Evolutionary conservation across 495 filamentous ascomycete species (phyloP), one percentile per base, ranked within the genome.

Genomic region (Barbatosphaeria neglecta): DNA sequence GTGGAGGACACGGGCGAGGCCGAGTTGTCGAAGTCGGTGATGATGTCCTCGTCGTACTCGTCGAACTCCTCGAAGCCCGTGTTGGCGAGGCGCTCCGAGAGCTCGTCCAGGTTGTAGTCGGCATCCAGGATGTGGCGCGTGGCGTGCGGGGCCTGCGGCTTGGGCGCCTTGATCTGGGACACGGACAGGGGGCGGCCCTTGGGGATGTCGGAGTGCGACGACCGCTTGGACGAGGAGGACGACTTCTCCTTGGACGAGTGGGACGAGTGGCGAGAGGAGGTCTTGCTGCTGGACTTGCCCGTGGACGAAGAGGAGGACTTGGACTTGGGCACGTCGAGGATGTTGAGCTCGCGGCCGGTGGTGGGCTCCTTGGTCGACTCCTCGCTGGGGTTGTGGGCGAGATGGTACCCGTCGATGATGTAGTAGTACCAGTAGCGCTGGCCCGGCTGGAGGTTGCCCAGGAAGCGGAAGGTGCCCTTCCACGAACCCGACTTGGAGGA

Each of bases 401-500:
- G 84, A 67, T 96, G 90, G 80, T 96, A 96, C 49, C 92, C 92
- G 61, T 98, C 92, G 70, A 97, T 93, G 84, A 98, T 95, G 75
- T 95, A 98, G 78, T 98, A 98, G 80, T 97, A 98, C 92, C 93
- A 98, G 82, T 96, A 97, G 55, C 92, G 82, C 59, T 82, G 76
- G 48, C 90, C 87, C 46, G 85, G 73, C 72, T 89, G 78, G 45
- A 95, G 76, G 48, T 86, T 84, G 39, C 81, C 82, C 70, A 90
- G 87, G 73, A 98, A 95, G 68, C 86, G 81, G 76, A 98, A 95
- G 61, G 87, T 93, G 62, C 92, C 93, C 57, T 87, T 83, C 86
- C 93, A 96, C 46, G 82, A 79, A 58, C 85, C 90, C 51, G 76
- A 74, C 77, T 87, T 93, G 68, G 74, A 80, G 48, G 82, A 75